Base-by-base conservation (phyloP, 257 asterid genomes). In the Nicotiana sylvestris region DNA sequence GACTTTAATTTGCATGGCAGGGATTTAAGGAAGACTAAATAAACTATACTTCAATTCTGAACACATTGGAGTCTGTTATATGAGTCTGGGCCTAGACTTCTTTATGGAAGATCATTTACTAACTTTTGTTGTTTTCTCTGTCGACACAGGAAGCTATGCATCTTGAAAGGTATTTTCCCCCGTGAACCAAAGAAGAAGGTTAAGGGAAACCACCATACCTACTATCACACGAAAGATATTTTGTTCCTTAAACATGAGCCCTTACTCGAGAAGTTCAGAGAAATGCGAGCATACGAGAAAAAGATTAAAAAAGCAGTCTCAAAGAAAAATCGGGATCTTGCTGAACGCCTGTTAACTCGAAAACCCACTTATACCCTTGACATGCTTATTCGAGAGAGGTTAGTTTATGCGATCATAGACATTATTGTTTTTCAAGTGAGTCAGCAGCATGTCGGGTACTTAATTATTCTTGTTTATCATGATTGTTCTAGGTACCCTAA, bases 151-250 rank as follows among this genome's bases (percentile, higher is more conserved):
- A 83, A 87, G 76, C 81, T 89, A 86, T 87, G 91, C 78, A 96
- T 96, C 86, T 93, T 93, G 85, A 94, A 94, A 85, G 99, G 99
- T 58, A 88, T 94, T 15, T 93, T 88, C 76, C 98, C 99, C 37
- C 97, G 99, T 77, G 99, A 90, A 79, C 99, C 98, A 18, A 96
- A 90, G 97, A 94, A 93, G 95, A 96, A 96, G 97, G 91, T 93
- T 90, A 94, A 94, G 89, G 99, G 99, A 82, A 91, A 91, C 83
- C 99, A 96, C 86, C 98, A 93, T 84, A 91, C 99, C 5, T 96
- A 96, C 65, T 94, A 96, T 88, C 99, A 96, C 87, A 67, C 86
- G 84, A 94, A 96, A 86, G 99, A 96, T 90, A 89, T 94, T 60
- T 60, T 89, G 98, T 96, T 96, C 87, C 90, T 94, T 77, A 96